Percentiles rank a stretch among this genome's conserved stretches.
These are phyloP conservation scores for Tulasnella sp. DNA, from an alignment of 768 basidiomycete species.

Conservation along the genomic window DNA sequence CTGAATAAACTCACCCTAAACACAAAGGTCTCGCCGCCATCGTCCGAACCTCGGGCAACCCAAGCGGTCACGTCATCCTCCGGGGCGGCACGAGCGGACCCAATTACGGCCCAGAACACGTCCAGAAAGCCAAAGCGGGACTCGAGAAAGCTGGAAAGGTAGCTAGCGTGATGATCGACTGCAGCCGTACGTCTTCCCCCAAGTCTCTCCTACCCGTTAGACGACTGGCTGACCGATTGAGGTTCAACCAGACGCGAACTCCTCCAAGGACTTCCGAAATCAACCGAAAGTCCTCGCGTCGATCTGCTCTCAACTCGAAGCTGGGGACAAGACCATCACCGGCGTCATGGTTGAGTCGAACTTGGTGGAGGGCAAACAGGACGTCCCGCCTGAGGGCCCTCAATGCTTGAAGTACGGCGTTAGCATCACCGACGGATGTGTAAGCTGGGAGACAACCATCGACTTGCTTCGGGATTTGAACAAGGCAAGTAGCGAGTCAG, in stretches of 20 bases:
- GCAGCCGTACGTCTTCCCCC: constrained; percentile 47
- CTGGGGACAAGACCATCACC: constrained; percentile 58
- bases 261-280: constrained; percentile 87
- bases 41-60: constrained; percentile 73
- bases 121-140: constrained; percentile 46
- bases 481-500: constrained; percentile 25
- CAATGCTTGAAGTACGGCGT: constrained; percentile 62
- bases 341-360: constrained; percentile 98
- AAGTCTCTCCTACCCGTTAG: neutral
- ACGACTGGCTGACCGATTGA: neutral
- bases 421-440: constrained; percentile 87
- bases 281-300: constrained; percentile 69
- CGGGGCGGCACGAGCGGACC: constrained; percentile 87
- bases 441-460: constrained; percentile 73
- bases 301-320: constrained; percentile 61
- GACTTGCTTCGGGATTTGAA: constrained; percentile 63
- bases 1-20: no score
- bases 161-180: constrained; percentile 81
- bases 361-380: constrained; percentile 83
- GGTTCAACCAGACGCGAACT: constrained; percentile 72
- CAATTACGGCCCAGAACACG: constrained; percentile 69
- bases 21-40: constrained; percentile 65
- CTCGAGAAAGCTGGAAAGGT: constrained; percentile 50
- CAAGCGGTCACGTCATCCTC: constrained; percentile 91
- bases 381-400: constrained; percentile 63